Conservation (phyloP, 352 stramenopile genomes). For the Elongisporangium anandrum region DNA sequence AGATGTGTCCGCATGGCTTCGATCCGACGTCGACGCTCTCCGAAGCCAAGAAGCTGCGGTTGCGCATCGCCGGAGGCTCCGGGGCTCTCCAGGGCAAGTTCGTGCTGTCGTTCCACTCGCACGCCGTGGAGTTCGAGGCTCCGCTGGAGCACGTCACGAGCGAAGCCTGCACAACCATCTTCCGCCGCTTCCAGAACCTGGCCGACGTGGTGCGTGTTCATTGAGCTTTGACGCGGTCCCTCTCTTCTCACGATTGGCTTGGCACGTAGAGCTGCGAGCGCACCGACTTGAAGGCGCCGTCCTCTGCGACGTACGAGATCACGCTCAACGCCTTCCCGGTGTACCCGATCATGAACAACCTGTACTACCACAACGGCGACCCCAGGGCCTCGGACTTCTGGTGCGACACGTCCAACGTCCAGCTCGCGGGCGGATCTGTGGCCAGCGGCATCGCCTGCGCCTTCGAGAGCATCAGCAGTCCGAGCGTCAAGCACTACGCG, state of each 20-base stretch:
- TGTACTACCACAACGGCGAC: constrained; percentile 64
- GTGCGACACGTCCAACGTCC: constrained; percentile 41
- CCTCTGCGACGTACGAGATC: constrained; percentile 42
- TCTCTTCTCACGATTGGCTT: not conserved
- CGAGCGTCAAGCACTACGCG: constrained; percentile 43
- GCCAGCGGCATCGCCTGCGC: constrained; percentile 23
- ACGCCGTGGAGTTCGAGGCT: constrained; percentile 65
- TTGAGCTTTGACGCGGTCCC: too few relatives aligned
- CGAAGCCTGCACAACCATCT: constrained; percentile 52
- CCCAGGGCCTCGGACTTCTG: constrained; percentile 44
- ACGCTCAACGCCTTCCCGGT: constrained; percentile 57
- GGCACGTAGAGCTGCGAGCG: constrained; percentile 27
- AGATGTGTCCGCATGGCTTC: constrained; percentile 67
- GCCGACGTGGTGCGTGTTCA: constrained; percentile 44
- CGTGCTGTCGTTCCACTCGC: constrained; percentile 56
- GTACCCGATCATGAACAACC: constrained; percentile 79
- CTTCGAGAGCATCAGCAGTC: constrained; percentile 40
- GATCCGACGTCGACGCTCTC: constrained; percentile 36
- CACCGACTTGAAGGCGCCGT: constrained; percentile 25
- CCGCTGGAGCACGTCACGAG: constrained; percentile 44
- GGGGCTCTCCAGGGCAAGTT: constrained; percentile 33
- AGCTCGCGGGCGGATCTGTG: constrained; percentile 5
- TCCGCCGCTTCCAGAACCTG: constrained; percentile 70
- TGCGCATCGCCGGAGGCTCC: constrained; percentile 23
- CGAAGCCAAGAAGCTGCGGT: constrained; percentile 47